Conservation (phyloP, 2,329 filamentous ascomycete species). For the Fusarium goolgardi region DNA sequence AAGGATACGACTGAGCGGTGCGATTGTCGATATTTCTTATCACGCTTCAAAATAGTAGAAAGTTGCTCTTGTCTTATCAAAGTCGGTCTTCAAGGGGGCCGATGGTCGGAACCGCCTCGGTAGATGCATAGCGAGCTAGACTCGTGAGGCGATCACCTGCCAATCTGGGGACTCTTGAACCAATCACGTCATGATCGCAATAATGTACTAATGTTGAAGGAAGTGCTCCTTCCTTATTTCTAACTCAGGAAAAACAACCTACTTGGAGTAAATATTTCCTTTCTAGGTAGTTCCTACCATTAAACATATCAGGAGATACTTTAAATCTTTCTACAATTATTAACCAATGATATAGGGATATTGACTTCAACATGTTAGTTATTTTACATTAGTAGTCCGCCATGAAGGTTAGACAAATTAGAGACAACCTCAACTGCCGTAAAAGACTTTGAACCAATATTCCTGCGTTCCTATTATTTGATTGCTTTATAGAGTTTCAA, state of each 20-base stretch:
- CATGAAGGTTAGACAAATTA: neutral
- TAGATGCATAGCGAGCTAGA: constrained; percentile 37
- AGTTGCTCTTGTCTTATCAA: constrained; percentile 39
- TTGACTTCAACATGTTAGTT: neutral
- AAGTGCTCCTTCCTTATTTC: neutral
- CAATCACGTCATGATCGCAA: constrained; percentile 36
- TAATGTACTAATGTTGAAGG: neutral
- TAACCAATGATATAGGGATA: neutral
- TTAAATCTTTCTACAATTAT: neutral
- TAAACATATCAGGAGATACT: neutral
- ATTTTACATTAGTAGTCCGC: neutral
- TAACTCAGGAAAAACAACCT: neutral
- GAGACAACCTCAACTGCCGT: neutral
- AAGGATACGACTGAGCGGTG: neutral
- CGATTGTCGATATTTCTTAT: neutral
- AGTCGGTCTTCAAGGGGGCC: constrained; percentile 5
- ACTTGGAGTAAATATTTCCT: neutral
- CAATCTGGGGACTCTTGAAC: constrained; percentile 24
- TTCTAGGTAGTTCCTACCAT: neutral
- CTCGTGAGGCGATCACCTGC: constrained; percentile 47
- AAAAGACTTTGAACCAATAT: neutral
- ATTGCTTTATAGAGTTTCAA: neutral
- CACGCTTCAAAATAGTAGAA: neutral
- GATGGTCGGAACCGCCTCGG: constrained; percentile 38
- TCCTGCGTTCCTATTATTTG: no score